Conservation (phyloP, 108 stramenopile genomes). For the Nannochloropsis granulata region DNA sequence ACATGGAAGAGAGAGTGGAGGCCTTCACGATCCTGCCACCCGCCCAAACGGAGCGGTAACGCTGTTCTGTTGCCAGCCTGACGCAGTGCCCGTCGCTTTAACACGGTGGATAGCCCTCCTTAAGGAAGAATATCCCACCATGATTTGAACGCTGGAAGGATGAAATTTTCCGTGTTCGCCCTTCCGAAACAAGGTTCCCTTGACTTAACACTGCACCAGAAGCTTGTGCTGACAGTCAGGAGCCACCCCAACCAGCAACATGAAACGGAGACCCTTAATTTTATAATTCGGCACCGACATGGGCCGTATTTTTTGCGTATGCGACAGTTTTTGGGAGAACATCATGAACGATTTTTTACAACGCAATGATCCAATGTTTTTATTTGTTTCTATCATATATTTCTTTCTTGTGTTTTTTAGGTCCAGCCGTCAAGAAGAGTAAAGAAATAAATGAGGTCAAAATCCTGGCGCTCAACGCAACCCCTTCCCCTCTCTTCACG, state of each 20-base stretch:
- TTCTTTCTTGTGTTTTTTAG: too few relatives aligned
- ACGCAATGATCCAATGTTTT: too few relatives aligned
- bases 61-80: neutral
- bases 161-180: neutral
- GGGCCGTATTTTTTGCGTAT: too few relatives aligned
- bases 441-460: too few relatives aligned
- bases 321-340: too few relatives aligned
- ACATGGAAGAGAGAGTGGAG: neutral
- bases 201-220: neutral
- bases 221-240: neutral
- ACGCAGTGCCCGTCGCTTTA: neutral
- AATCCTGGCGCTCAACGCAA: too few relatives aligned
- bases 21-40: neutral
- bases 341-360: too few relatives aligned
- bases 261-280: accelerated
- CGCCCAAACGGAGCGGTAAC: neutral
- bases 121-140: neutral
- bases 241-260: neutral
- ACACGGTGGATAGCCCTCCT: neutral
- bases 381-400: too few relatives aligned
- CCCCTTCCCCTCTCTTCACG: too few relatives aligned
- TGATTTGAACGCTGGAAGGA: neutral
- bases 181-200: neutral
- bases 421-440: too few relatives aligned
- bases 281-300: neutral